Conservation (phyloP, 129 eudicot genomes). For the Chrysanthemum seticuspe region DNA sequence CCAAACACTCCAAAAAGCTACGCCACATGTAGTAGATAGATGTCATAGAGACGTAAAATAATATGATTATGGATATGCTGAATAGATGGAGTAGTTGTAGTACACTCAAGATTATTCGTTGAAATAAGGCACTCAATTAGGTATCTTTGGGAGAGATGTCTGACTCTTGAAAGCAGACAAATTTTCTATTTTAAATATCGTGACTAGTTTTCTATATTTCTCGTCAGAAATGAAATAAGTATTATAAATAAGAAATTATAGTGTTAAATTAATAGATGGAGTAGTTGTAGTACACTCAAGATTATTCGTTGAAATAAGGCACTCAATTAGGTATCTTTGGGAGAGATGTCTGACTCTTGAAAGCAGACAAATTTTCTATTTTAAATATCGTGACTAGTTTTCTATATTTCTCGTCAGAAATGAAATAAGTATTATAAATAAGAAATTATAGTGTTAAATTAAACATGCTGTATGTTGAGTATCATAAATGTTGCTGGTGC, state of each 20-base stretch:
- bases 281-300: not conserved
- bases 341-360: not conserved
- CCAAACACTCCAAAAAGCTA: no score
- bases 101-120: not conserved
- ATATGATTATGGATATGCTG: slow-evolving; percentile 1
- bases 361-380: not conserved
- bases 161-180: not conserved
- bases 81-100: no score
- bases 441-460: not conserved
- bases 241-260: not conserved
- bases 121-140: not conserved
- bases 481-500: slow-evolving; percentile 31
- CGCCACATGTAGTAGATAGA: no score
- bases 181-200: not conserved
- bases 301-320: slow-evolving; percentile 5
- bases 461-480: slow-evolving; percentile 5
- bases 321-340: not conserved
- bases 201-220: not conserved
- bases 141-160: not conserved
- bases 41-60: not conserved
- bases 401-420: not conserved
- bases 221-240: not conserved
- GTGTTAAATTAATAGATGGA: not conserved
- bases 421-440: not conserved
- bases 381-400: not conserved